A percentile compares a stretch with the other conserved stretches of the same genome.
Conservation (phyloP, 2,329 filamentous ascomycete genomes). For the Aureobasidium sp. region DNA sequence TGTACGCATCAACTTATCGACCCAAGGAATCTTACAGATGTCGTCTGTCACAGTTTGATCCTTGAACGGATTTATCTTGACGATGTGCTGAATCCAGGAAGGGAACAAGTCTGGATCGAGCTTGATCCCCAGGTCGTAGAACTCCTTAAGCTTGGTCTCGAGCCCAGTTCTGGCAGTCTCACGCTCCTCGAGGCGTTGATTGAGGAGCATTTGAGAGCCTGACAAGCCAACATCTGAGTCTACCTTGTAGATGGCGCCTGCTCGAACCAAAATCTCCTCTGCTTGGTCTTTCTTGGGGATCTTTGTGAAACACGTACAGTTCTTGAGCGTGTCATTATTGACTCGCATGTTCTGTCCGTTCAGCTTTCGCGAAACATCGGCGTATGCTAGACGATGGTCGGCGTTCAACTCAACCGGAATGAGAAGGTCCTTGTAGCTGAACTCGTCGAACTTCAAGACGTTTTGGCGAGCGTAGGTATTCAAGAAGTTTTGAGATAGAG, state of each 20-base stretch:
- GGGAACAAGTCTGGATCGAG: neutral
- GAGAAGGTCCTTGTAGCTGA: slow-evolving; percentile 40
- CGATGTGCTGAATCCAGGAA: neutral
- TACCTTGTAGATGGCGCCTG: neutral
- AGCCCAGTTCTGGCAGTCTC: neutral
- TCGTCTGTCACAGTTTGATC: neutral
- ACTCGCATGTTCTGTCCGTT: slow-evolving; percentile 45
- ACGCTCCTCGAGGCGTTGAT: no score
- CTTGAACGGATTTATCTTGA: neutral
- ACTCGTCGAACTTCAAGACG: slow-evolving; percentile 32
- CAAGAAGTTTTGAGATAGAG: slow-evolving; percentile 50
- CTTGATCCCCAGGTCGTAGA: neutral
- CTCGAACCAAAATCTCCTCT: slow-evolving; percentile 46
- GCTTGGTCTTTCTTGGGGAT: slow-evolving; percentile 38
- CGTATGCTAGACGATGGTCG: slow-evolving; percentile 47
- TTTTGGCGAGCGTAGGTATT: slow-evolving; percentile 45
- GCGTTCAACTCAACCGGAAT: slow-evolving; percentile 38
- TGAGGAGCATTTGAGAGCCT: neutral
- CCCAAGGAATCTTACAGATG: no score
- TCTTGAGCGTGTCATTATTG: slow-evolving; percentile 29
- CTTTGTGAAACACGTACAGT: slow-evolving; percentile 40
- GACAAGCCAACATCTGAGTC: no score
- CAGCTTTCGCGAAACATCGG: slow-evolving; percentile 49
- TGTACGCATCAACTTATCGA: no score
- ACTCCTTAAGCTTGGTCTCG: neutral